A percentile compares a stretch with the other conserved stretches of the same genome.
Conservation (phyloP, 2,329 filamentous ascomycete genomes). For the Talaromyces sp. region DNA sequence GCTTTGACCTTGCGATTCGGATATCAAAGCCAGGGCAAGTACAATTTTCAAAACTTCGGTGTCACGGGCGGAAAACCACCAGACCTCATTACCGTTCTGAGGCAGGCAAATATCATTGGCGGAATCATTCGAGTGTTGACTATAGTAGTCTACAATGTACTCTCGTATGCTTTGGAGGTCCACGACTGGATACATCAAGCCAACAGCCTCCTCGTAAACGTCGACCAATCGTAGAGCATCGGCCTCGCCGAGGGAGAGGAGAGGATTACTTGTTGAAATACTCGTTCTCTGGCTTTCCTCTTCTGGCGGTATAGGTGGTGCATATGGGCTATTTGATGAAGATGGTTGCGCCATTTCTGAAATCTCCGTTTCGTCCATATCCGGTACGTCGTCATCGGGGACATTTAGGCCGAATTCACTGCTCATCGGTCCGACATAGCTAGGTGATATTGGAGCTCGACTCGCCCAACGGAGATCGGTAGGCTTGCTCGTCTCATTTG, state of each 20-base stretch:
- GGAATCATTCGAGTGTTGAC: neutral
- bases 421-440: constrained; percentile 33
- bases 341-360: constrained; percentile 6
- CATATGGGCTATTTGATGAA: neutral
- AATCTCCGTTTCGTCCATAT: constrained; percentile 13
- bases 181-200: constrained; percentile 16
- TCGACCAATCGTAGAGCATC: constrained; percentile 12
- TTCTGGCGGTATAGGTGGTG: neutral
- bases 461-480: constrained; percentile 13
- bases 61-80: constrained; percentile 42
- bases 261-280: constrained; percentile 4
- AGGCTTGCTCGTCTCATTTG: constrained; percentile 5
- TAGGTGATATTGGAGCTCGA: constrained; percentile 26
- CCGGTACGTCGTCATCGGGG: neutral
- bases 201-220: constrained; percentile 14
- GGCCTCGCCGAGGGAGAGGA: constrained; percentile 8
- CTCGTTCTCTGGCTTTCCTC: neutral
- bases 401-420: constrained; percentile 30
- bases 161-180: constrained; percentile 13
- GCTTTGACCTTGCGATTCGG: constrained; percentile 73
- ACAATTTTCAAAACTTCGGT: constrained; percentile 73
- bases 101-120: neutral
- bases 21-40: constrained; percentile 66
- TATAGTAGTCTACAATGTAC: constrained; percentile 12
- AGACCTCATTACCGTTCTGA: constrained; percentile 24